Percentiles rank a stretch among this genome's conserved stretches.
Evolutionary conservation across 768 basidiomycete species (phyloP).

Genomic region (Suillus spraguei): DNA sequence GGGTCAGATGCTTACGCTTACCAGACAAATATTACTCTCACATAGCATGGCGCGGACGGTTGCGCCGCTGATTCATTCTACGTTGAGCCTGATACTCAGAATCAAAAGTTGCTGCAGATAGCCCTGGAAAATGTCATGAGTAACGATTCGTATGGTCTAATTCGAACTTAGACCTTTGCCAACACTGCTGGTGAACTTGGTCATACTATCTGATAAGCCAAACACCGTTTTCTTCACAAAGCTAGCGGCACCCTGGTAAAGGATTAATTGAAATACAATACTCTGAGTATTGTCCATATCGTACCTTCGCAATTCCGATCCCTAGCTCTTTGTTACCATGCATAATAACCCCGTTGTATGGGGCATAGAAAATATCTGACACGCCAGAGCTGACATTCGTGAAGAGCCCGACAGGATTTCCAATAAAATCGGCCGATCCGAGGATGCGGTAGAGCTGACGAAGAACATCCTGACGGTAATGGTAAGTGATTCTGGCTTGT

Average conservation of each 20-base stretch:
- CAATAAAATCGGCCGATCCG: slow-evolving; percentile 97
- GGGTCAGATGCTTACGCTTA: background rate
- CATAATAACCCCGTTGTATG: slow-evolving; percentile 95
- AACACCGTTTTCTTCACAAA: slow-evolving; percentile 99
- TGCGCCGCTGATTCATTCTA: slow-evolving; percentile 86
- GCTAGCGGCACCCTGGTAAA: slow-evolving; percentile 87
- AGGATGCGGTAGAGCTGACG: slow-evolving; percentile 95
- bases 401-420: slow-evolving; percentile 96
- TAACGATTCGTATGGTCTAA: background rate
- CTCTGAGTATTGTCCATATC: background rate
- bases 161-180: slow-evolving; percentile 71
- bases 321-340: slow-evolving; percentile 95
- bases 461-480: slow-evolving; percentile 92
- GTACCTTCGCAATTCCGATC: slow-evolving; percentile 90
- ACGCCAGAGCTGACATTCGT: slow-evolving; percentile 98
- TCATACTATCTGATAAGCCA: slow-evolving; percentile 92
- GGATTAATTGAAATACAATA: slow-evolving; percentile 18
- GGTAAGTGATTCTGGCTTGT: slow-evolving; percentile 81
- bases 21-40: slow-evolving; percentile 36
- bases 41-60: slow-evolving; percentile 96
- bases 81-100: slow-evolving; percentile 92
- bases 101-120: slow-evolving; percentile 97
- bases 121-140: slow-evolving; percentile 48
- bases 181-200: slow-evolving; percentile 97
- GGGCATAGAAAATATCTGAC: slow-evolving; percentile 98